These are phyloP conservation scores for Comarum palustre DNA, from an alignment of 306 rosid genomes.

Conservation along the genomic window DNA sequence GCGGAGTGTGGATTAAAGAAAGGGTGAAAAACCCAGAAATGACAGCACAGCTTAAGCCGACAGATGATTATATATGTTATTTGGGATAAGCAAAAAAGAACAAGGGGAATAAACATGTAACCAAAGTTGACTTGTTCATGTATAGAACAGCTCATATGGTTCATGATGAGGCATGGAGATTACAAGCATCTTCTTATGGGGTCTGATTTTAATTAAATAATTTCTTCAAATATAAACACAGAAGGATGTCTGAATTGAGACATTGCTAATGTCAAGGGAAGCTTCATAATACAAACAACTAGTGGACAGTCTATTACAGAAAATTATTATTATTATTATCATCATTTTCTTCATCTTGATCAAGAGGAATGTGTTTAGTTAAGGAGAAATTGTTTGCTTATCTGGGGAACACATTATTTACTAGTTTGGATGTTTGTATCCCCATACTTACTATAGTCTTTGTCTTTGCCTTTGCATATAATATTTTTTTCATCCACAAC, in stretches of 20 bases:
- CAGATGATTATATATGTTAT: constrained; percentile 41
- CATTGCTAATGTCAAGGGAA: constrained; percentile 48
- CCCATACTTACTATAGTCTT: constrained; percentile 27
- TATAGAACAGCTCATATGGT: constrained; percentile 63
- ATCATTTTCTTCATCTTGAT: constrained; percentile 12
- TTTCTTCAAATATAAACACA: constrained; percentile 28
- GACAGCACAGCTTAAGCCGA: constrained; percentile 54
- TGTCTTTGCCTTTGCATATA: constrained; percentile 31
- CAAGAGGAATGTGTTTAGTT: constrained; percentile 34
- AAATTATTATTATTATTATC: constrained; percentile 31
- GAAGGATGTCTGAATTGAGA: constrained; percentile 59
- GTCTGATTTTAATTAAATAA: not conserved
- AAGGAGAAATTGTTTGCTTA: constrained; percentile 32
- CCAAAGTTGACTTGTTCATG: constrained; percentile 57
- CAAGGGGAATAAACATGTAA: constrained; percentile 28
- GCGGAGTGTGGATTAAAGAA: constrained; percentile 10
- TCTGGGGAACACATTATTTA: constrained; percentile 29
- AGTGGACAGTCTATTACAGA: constrained; percentile 50
- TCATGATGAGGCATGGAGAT: constrained; percentile 61
- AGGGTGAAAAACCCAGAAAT: constrained; percentile 24
- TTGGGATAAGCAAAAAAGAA: constrained; percentile 24
- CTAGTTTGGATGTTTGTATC: constrained; percentile 42
- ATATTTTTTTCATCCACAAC: constrained; percentile 40
- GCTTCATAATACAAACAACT: constrained; percentile 55
- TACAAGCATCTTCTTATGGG: constrained; percentile 55